Percentiles rank a stretch among this genome's conserved stretches.
Evolutionary conservation across 2,329 filamentous ascomycete genomes (phyloP).

Genomic region (Hansfordia pulvinata): DNA sequence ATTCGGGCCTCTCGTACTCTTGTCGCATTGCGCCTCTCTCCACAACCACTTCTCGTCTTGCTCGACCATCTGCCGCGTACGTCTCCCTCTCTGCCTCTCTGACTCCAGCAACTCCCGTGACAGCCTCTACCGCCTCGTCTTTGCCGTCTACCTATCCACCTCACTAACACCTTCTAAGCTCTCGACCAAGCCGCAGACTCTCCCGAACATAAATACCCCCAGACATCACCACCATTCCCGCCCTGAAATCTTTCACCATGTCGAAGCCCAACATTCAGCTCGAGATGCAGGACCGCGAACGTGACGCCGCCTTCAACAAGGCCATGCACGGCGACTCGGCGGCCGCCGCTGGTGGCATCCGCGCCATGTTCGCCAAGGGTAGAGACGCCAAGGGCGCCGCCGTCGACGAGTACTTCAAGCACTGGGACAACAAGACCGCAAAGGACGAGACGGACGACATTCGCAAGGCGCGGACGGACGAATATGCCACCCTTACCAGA

Average conservation of each 20-base stretch:
- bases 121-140: too few species aligned
- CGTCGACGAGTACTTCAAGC: conserved; percentile 89
- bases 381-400: conserved; percentile 61
- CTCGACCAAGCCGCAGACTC: background rate
- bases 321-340: conserved; percentile 68
- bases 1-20: too few species aligned
- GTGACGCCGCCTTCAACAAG: conserved; percentile 86
- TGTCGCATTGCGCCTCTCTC: too few species aligned
- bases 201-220: too few species aligned
- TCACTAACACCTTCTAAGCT: too few species aligned
- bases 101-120: too few species aligned
- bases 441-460: conserved; percentile 71
- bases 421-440: conserved; percentile 77
- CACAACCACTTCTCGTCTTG: too few species aligned
- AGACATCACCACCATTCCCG: background rate
- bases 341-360: conserved; percentile 56
- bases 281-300: conserved; percentile 69
- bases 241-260: conserved; percentile 23
- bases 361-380: conserved; percentile 80
- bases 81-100: too few species aligned
- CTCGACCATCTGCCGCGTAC: too few species aligned
- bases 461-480: conserved; percentile 65
- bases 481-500: conserved; percentile 87
- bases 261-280: conserved; percentile 34
- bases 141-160: too few species aligned